Conservation (phyloP, 805 yeast genomes). For the Saccharomycopsis microspora region DNA sequence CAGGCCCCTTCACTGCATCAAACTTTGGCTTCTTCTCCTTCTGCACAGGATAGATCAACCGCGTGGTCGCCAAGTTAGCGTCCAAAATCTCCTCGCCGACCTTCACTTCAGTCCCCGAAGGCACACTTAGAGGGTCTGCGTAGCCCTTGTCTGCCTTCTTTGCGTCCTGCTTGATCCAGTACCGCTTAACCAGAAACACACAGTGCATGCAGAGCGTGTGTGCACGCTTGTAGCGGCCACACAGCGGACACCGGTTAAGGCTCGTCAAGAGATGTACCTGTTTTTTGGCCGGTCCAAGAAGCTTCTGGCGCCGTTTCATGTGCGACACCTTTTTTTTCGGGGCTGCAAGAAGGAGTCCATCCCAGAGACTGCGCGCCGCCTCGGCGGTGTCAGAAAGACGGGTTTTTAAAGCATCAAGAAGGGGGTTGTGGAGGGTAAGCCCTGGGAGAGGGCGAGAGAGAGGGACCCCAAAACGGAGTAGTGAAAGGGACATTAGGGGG, state of each 20-base stretch:
- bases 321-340: conserved; percentile 92
- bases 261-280: conserved; percentile 67
- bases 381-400: neutral
- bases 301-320: conserved; percentile 72
- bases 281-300: conserved; percentile 73
- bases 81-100: too few species aligned
- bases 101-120: too few species aligned
- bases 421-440: neutral
- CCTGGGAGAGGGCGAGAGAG: neutral
- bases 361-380: conserved; percentile 8
- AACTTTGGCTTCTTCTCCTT: too few species aligned
- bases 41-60: too few species aligned
- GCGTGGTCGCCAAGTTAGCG: too few species aligned
- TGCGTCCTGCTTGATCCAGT: conserved; percentile 40
- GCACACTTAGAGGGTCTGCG: too few species aligned
- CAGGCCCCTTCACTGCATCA: too few species aligned
- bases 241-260: conserved; percentile 86
- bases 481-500: neutral
- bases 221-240: conserved; percentile 85
- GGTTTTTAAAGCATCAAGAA: neutral
- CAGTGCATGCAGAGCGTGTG: conserved; percentile 92
- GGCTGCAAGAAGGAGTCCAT: conserved; percentile 73
- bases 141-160: too few species aligned
- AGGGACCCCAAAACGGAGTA: neutral
- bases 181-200: conserved; percentile 64